Conservation (phyloP, 345 rosid species). For the Camelina neglecta region DNA sequence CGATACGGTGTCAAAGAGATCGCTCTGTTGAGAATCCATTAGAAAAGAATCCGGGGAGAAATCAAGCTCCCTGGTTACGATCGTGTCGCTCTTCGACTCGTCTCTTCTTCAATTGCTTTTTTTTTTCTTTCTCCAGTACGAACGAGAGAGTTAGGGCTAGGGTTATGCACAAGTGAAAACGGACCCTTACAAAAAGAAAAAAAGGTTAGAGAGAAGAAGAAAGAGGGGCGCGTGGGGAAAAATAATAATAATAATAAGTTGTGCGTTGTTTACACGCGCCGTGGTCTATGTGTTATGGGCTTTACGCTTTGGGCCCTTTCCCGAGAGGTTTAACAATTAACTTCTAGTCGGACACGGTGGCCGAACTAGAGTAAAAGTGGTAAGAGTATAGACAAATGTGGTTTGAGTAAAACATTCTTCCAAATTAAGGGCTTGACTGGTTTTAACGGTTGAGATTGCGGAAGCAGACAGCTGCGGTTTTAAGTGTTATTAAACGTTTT, state of each 20-base stretch:
- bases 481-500: no score
- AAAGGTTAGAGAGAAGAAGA: constrained; percentile 3
- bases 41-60: constrained; percentile 31
- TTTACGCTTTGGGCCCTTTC: constrained; percentile 24
- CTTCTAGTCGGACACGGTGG: no score
- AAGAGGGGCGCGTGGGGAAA: constrained; percentile 33
- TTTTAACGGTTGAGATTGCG: no score
- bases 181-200: no score
- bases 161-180: constrained; percentile 38
- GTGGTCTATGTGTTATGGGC: constrained; percentile 14
- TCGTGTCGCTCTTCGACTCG: constrained; percentile 26
- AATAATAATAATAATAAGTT: not conserved
- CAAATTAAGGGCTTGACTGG: no score
- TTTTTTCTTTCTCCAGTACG: constrained; percentile 6
- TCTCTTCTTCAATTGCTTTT: constrained; percentile 25
- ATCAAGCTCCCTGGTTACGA: constrained; percentile 34
- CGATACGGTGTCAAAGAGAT: constrained; percentile 87
- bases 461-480: no score
- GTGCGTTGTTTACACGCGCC: constrained; percentile 27
- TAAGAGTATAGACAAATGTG: no score
- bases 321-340: no score
- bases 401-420: no score
- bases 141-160: constrained; percentile 45
- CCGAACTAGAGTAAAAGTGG: no score
- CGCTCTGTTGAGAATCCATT: constrained; percentile 86